These are phyloP conservation scores for Aspergillus candidus DNA, from an alignment of 2,329 filamentous ascomycete genomes.

Conservation along the genomic window DNA sequence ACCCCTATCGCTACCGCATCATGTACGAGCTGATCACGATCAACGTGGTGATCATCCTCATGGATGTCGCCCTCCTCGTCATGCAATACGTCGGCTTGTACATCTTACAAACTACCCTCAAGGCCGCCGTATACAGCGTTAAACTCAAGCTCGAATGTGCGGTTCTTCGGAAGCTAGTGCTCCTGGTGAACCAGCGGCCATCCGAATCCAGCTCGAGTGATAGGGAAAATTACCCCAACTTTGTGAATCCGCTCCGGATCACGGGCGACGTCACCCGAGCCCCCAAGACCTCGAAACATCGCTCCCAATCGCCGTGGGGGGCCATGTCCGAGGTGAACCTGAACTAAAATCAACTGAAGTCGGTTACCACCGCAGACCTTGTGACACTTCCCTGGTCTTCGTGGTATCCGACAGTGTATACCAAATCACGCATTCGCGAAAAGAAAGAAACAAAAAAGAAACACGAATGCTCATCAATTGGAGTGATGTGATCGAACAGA, in stretches of 20 bases:
- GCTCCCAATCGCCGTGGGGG: conserved; percentile 17
- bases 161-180: conserved; percentile 41
- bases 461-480: too few species aligned
- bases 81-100: conserved; percentile 41
- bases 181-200: conserved; percentile 30
- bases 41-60: conserved; percentile 43
- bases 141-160: conserved; percentile 47
- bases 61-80: conserved; percentile 42
- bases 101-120: conserved; percentile 41
- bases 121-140: conserved; percentile 44
- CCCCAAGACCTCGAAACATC: conserved; percentile 9
- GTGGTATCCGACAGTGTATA: conserved; percentile 3
- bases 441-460: too few species aligned
- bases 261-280: conserved; percentile 34
- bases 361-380: conserved; percentile 15
- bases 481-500: too few species aligned
- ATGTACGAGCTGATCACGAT: conserved; percentile 46
- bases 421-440: too few species aligned
- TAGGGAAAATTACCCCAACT: conserved; percentile 33
- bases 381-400: conserved; percentile 13
- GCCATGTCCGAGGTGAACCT: conserved; percentile 27
- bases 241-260: conserved; percentile 37
- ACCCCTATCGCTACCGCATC: conserved; percentile 34
- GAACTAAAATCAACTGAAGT: conserved; percentile 18
- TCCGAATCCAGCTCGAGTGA: conserved; percentile 28